Base-by-base conservation (phyloP, 306 rosid species). In the Mucuna pruriens region DNA sequence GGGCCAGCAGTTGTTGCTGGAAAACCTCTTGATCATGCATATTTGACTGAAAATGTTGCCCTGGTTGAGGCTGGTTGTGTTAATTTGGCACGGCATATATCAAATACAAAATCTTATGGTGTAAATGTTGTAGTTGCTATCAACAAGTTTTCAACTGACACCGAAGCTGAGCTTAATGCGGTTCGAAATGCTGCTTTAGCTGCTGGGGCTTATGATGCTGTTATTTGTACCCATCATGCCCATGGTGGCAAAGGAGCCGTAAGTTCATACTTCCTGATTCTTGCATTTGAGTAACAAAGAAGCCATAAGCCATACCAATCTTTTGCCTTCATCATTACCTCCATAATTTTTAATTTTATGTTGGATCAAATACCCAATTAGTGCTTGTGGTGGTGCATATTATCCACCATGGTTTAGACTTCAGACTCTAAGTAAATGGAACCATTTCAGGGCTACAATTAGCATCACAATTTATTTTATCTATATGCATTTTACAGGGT, bases 201-300 rank as follows among this genome's bases (percentile, higher is more conserved):
- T 78, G 93, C 98, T 76, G 98, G 99, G 19, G 99, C 99, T 42
- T 91, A 77, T 66, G 97, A 93, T 86, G 98, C 99, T 20, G 90
- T 95, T 42, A 86, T 95, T 72, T 95, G 98, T 84, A 69, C 89
- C 76, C 99, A 95, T 83, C 99, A 95, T 60, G 99, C 99, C 23
- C 96, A 93, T 73, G 99, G 99, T 77, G 99, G 99, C 86, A 91
- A 39, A 83, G 99, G 99, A 90, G 99, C 99, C 52, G 99, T 95
- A 83, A 87, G 96, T 89, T 68, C 74, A 68, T 54, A 10, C 77
- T 71, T 61, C 26, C 42, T 9, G 58, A 25, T 33, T 71, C 58
- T 39, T 46, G 44, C 29, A 73, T 84, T 80, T 79, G 31, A 51
- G 66, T 69, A 38, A 62, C 68, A 42, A 69, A 62, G 69, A 58